Evolutionary conservation across 352 stramenopile genomes (phyloP).

Genomic region (Phytophthora pluvialis): DNA sequence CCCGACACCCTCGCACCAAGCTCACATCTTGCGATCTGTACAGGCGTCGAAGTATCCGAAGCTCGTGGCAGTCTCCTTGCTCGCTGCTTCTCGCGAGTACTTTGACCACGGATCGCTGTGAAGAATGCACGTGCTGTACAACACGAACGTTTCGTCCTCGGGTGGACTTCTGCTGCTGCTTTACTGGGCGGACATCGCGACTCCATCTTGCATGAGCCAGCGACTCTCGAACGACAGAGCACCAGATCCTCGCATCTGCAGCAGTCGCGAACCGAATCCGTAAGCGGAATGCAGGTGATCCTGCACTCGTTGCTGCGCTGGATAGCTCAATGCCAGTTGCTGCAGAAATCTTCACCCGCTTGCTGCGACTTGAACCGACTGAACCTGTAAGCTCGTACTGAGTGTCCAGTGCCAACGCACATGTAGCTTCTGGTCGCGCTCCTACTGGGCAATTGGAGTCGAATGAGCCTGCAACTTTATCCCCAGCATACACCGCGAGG

Average conservation of each 20-base stretch:
- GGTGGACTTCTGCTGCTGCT: background rate
- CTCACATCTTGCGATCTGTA: slow-evolving; percentile 16
- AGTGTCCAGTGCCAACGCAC: slow-evolving; percentile 37
- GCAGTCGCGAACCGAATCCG: slow-evolving; percentile 57
- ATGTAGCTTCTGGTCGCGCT: slow-evolving; percentile 23
- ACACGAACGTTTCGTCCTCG: slow-evolving; percentile 10
- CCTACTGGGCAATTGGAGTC: background rate
- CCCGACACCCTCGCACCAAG: slow-evolving; percentile 51
- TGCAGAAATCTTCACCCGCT: background rate
- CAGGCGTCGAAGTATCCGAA: slow-evolving; percentile 52
- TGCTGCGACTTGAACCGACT: background rate
- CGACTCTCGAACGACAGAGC: slow-evolving; percentile 43
- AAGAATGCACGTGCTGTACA: slow-evolving; percentile 16
- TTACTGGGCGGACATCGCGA: slow-evolving; percentile 31
- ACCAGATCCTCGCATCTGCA: slow-evolving; percentile 61
- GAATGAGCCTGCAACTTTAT: slow-evolving; percentile 1
- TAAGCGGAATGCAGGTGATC: slow-evolving; percentile 32
- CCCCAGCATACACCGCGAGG: slow-evolving; percentile 33
- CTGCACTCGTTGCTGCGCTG: slow-evolving; percentile 12
- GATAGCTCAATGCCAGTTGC: slow-evolving; percentile 45
- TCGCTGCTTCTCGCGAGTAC: slow-evolving; percentile 28
- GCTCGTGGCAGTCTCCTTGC: slow-evolving; percentile 38
- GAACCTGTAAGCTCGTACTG: slow-evolving; percentile 30
- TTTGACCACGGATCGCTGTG: slow-evolving; percentile 56
- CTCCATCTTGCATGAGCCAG: slow-evolving; percentile 49